Percentiles rank a stretch among this genome's conserved stretches.
Evolutionary conservation across 768 basidiomycete genomes (phyloP).

Genomic region (Brasilioporus rufonigricans): DNA sequence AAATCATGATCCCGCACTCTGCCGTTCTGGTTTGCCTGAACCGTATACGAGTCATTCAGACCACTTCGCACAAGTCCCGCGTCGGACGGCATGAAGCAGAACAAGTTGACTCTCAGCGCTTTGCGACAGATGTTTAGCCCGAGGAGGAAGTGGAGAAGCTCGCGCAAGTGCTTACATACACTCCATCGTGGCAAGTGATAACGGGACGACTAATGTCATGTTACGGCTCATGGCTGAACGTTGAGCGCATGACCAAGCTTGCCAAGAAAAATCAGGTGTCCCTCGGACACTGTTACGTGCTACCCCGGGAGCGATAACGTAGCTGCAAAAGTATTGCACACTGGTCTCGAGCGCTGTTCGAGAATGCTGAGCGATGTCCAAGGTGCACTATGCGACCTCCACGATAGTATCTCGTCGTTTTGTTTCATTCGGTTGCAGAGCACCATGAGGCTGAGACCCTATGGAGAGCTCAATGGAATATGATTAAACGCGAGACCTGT

Average conservation of each 20-base stretch:
- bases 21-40: background rate
- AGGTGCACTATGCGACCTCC: background rate
- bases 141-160: background rate
- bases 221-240: too few relatives aligned
- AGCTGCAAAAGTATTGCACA: background rate
- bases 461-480: too few relatives aligned
- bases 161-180: background rate
- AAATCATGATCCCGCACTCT: background rate
- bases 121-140: background rate
- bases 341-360: too few relatives aligned
- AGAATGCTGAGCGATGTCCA: background rate
- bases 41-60: background rate
- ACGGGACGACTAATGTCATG: background rate
- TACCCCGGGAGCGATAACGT: background rate
- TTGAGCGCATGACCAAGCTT: background rate
- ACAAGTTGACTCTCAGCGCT: background rate
- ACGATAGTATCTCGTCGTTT: background rate
- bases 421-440: background rate
- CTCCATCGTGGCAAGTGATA: background rate
- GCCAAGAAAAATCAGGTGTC: background rate
- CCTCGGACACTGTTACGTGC: background rate
- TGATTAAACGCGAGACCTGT: too few relatives aligned
- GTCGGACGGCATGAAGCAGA: background rate
- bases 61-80: background rate
- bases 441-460: too few relatives aligned